phyloP scores from a whole-genome alignment of 108 stramenopile genomes.

The Skeletonema potamos region DNA sequence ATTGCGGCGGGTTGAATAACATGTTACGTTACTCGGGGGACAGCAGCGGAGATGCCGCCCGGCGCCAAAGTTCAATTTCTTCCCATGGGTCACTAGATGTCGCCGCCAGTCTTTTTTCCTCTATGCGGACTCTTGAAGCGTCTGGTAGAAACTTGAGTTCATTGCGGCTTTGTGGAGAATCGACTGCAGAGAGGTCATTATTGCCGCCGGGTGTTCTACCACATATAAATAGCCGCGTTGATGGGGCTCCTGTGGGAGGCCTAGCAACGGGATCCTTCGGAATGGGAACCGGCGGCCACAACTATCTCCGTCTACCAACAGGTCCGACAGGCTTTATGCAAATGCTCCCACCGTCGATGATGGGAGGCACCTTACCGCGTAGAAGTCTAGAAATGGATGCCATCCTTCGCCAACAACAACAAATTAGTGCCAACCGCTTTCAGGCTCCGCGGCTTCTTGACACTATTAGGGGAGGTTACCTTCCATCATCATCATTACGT shows the following conservation, averaged over 20 bases:
- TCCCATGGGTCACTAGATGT: constrained; percentile 15
- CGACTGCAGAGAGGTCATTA: neutral
- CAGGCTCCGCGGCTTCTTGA: neutral
- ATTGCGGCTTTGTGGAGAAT: neutral
- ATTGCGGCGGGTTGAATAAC: neutral
- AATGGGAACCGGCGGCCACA: neutral
- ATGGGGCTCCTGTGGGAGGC: neutral
- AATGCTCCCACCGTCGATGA: neutral
- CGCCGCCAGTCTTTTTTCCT: constrained; percentile 16
- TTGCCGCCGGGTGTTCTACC: neutral
- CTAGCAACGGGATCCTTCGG: neutral
- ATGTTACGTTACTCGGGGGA: neutral
- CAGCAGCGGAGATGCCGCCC: neutral
- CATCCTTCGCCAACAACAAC: too few relatives aligned
- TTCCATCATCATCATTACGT: neutral
- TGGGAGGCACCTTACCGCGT: neutral
- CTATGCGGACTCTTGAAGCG: constrained; percentile 16
- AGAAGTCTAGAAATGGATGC: too few relatives aligned
- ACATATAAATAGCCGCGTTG: neutral
- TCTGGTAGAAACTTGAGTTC: constrained; percentile 13
- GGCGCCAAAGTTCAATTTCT: neutral
- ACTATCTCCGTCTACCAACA: neutral
- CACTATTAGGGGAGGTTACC: neutral
- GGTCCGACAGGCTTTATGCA: neutral
- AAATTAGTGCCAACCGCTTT: neutral